These are phyloP conservation scores for Salicornia ramosissima DNA, from an alignment of 148 eudicot genomes.

Conservation along the genomic window DNA sequence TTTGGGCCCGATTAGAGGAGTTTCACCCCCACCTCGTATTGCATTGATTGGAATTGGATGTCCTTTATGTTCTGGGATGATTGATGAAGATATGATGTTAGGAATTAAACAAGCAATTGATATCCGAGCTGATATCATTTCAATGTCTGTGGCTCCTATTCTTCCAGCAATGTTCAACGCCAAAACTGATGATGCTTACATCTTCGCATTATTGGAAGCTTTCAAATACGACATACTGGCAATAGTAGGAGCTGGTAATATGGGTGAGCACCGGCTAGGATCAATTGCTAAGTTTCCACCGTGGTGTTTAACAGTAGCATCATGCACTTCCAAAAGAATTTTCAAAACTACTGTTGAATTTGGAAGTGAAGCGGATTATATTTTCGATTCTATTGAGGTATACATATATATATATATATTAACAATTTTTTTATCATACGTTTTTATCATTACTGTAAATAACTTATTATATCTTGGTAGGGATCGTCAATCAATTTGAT, in stretches of 20 bases:
- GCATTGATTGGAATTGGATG: neutral
- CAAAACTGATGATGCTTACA: too few species aligned
- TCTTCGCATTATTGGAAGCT: neutral
- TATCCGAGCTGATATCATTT: neutral
- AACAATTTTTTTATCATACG: too few species aligned
- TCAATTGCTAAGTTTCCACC: neutral
- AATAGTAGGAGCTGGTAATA: neutral
- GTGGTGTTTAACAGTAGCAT: neutral
- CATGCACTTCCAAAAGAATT: neutral
- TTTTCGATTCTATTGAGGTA: neutral
- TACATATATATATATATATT: neutral
- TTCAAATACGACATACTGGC: too few species aligned
- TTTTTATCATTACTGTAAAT: too few species aligned
- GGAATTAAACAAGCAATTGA: neutral
- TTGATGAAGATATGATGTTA: neutral
- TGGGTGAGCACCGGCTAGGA: neutral
- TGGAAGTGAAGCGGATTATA: neutral
- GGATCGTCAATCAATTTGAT: too few species aligned
- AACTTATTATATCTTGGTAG: too few species aligned
- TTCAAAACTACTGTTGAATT: too few species aligned
- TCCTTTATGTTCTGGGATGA: neutral
- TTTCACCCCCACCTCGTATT: neutral
- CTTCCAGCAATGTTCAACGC: neutral
- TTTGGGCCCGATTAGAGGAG: neutral
- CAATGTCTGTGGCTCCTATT: neutral